Base-by-base conservation (phyloP, 352 stramenopile species). In the Peronospora tabacina region DNA sequence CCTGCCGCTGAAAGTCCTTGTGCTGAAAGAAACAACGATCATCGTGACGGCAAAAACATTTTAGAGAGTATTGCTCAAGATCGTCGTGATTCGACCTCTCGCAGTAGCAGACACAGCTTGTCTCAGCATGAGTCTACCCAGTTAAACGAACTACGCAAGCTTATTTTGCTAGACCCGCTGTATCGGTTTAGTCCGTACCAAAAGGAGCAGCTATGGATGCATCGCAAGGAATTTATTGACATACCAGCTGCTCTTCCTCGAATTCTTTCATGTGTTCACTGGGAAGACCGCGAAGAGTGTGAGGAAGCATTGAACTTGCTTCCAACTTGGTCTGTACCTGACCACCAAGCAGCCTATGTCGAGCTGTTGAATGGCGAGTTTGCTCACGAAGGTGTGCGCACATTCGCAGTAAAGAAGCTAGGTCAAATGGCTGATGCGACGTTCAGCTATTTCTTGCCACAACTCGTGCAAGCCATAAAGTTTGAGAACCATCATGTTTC, bases 391-490 rank as follows among this genome's bases (percentile, higher is more conserved):
- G 62, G 63, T 5, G 74, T 94, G 2, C 81, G 83, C 15, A 45
- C 67, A 1, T 94, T 92, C 58, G 83, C 83, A 2, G 78, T 94
- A 0, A 45, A 67, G 26, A 87, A 90, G 44, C 65, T 95, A n/a
- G 55, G 63, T 7, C 63, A 82, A 13, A 90, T 95, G 79, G 70
- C 76, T n/a, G 84, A 95, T 41, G 84, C 76, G 3, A 87, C 81
- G 5, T 90, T 95, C 48, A 88, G 79, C 45, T 90, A 91, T 32
- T 89, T 94, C 42, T 64, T 95, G 20, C 84, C 82, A 0, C 85
- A 95, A 48, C 79, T 95, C 26, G 82, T 95, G 12, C 85, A 95
- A 51, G 82, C 79, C 11, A 73, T 95, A 42, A 95, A 95, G 61
- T 94, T 87, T 30, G 85, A 95, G 52, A 88, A 85, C 50, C 83